A percentile compares a stretch with the other conserved stretches of the same genome.
phyloP scores from a whole-genome alignment of 1,139 yeast genomes.

The Debaryomyces robertsiae region DNA sequence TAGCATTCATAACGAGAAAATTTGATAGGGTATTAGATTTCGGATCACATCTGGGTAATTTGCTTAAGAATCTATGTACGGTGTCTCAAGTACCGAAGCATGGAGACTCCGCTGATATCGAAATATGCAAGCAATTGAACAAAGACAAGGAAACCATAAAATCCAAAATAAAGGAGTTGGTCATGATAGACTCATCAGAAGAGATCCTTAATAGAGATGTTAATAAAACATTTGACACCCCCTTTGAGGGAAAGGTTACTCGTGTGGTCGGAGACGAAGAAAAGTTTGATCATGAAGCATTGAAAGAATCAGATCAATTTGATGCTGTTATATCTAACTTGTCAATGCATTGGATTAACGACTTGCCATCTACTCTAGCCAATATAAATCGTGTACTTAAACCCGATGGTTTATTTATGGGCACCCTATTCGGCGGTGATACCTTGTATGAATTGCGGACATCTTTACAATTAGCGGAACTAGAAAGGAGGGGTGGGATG shows the following conservation, averaged over 20 bases:
- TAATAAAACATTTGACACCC: conserved; percentile 33
- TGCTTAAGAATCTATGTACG: conserved; percentile 39
- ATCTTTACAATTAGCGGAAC: conserved; percentile 76
- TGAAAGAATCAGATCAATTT: conserved; percentile 46
- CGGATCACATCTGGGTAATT: conserved; percentile 74
- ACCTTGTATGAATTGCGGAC: conserved; percentile 80
- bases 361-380: conserved; percentile 64
- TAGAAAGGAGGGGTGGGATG: conserved; percentile 77
- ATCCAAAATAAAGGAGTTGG: conserved; percentile 55
- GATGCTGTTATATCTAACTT: conserved; percentile 78
- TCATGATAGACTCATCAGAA: conserved; percentile 69
- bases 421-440: conserved; percentile 84
- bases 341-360: conserved; percentile 85
- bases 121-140: conserved; percentile 42
- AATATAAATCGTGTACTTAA: conserved; percentile 63
- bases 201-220: conserved; percentile 56
- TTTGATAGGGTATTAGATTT: conserved; percentile 66
- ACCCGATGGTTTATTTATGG: conserved; percentile 85
- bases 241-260: conserved; percentile 45
- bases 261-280: conserved; percentile 72
- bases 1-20: conserved; percentile 70
- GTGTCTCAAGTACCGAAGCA: conserved; percentile 29
- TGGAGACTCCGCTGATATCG: conserved; percentile 31
- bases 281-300: conserved; percentile 42
- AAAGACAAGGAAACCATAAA: conserved; percentile 56